phyloP scores from a whole-genome alignment of 345 rosid genomes.

The Corchorus capsularis region DNA sequence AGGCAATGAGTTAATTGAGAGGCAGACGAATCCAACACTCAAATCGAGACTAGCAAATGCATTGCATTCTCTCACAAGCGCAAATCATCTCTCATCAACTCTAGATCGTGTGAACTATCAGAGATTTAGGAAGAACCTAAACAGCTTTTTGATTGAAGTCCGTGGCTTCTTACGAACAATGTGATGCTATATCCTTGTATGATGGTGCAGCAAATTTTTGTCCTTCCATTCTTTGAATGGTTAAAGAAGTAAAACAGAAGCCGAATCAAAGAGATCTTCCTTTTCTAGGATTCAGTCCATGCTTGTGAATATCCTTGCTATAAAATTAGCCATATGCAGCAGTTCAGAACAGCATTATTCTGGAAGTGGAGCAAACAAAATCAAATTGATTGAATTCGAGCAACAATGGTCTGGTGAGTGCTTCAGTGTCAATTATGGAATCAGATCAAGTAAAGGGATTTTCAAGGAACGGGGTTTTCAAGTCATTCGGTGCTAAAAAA shows the following conservation, averaged over 20 bases:
- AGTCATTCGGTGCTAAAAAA: no score
- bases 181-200: slow-evolving; percentile 29
- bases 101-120: slow-evolving; percentile 90
- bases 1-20: slow-evolving; percentile 77
- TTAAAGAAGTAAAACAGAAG: neutral
- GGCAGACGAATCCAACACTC: slow-evolving; percentile 57
- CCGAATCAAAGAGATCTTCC: neutral
- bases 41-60: slow-evolving; percentile 74
- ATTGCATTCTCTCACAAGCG: slow-evolving; percentile 69
- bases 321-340: neutral
- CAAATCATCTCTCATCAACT: slow-evolving; percentile 76
- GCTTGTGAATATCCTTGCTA: slow-evolving; percentile 7
- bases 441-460: no score
- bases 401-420: no score
- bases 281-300: neutral
- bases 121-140: slow-evolving; percentile 89
- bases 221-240: neutral
- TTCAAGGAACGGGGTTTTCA: no score
- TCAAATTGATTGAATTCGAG: no score
- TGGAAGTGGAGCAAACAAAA: no score
- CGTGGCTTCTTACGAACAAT: slow-evolving; percentile 82
- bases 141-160: slow-evolving; percentile 79
- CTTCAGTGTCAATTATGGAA: no score
- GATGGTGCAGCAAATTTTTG: slow-evolving; percentile 1
- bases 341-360: neutral